Evolutionary conservation across 768 basidiomycete species (phyloP), one percentile per base, ranked within the genome.

Genomic region (Crepidotus variabilis): DNA sequence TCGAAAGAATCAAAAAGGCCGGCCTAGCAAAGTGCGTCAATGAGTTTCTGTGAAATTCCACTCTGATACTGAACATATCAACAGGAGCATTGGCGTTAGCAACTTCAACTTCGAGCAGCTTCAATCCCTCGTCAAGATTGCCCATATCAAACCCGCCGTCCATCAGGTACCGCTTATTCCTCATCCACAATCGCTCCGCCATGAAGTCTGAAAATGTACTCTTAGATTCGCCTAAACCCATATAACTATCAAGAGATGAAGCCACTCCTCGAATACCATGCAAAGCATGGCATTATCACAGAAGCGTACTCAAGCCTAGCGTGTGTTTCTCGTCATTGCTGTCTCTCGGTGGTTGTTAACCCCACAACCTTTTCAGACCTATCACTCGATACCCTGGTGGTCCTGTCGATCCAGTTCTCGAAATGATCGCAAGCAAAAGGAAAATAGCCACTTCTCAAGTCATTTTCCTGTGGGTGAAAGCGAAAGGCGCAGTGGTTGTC

Each of bases 231-330:
- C 13, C 70, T 90, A 10, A 86, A 90, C 61, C 88, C 88, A 1
- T 92, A 92, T 68, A 83, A 88, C 39, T 80, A 81, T 61, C 68
- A 71, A 2, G 61, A 72, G 23, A 83, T 85, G 60, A 75, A 72
- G 1, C 76, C 82, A 0, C 72, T 86, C 28, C 70, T 92, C 23
- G 82, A 82, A 34, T 90, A 75, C 62, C 79, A 81, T 46, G 72
- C 75, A 14, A 67, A 75, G 60, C 72, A 90, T 54, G 78, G 76
- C 14, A 88, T 92, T 50, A 76, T 83, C 21, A 82, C 83, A 45
- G 90, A 91, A 67, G 88, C 84, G 0, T 92, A 92, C 71, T 84
- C 86, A 54, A 70, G 81, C 18, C 75, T 93, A 45, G 79, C 75
- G 86, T 87, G 55, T 22, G 82, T 63, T 45, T 28, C 28, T 28